A percentile compares a stretch with the other conserved stretches of the same genome.
These are phyloP conservation scores for Aspergillus bertholletiae DNA, from an alignment of 495 filamentous ascomycete species.

Conservation along the genomic window DNA sequence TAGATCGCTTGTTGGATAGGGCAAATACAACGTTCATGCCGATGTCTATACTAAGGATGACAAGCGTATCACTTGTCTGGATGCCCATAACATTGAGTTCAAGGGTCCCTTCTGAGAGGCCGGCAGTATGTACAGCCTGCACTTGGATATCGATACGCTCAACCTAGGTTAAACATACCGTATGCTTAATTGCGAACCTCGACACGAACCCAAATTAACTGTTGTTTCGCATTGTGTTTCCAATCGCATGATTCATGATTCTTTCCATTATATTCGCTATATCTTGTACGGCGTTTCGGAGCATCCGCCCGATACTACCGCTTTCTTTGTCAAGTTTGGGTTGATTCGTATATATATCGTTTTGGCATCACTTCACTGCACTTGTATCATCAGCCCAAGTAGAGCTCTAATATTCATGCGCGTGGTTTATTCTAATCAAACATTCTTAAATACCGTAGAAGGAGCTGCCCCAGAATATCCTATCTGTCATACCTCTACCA, in stretches of 20 bases:
- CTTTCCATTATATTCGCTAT: not conserved
- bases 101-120: slow-evolving; percentile 13
- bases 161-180: not conserved
- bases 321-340: not conserved
- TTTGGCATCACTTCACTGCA: not conserved
- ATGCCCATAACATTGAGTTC: slow-evolving; percentile 49
- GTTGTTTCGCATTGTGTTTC: not conserved
- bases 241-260: not conserved
- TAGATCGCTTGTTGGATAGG: slow-evolving; percentile 46
- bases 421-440: not conserved
- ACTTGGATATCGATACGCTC: not conserved
- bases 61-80: slow-evolving; percentile 76
- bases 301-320: not conserved
- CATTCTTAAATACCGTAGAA: too few relatives aligned
- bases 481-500: not conserved
- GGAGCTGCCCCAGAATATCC: too few relatives aligned
- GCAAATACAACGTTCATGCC: slow-evolving; percentile 82
- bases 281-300: not conserved
- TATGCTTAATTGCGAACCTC: not conserved
- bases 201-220: not conserved
- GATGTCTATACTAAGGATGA: slow-evolving; percentile 72
- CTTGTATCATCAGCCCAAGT: not conserved
- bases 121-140: not conserved
- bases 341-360: not conserved
- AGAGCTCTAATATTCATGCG: not conserved